phyloP scores from a whole-genome alignment of 306 rosid species.

The Sindora glabra region DNA sequence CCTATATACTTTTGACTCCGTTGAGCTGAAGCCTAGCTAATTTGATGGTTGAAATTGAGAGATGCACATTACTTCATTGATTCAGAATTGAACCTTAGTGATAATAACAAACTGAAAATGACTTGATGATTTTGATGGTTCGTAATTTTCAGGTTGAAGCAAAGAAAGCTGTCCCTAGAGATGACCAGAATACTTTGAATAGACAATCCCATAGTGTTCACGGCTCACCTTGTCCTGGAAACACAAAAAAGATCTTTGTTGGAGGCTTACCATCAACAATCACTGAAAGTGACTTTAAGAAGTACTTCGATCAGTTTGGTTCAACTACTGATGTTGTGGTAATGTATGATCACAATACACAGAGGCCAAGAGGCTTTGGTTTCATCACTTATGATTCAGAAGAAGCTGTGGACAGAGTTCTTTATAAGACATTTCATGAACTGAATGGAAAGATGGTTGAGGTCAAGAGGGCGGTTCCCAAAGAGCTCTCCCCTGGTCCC shows the following conservation, averaged over 20 bases:
- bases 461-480: constrained; percentile 93
- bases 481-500: constrained; percentile 80
- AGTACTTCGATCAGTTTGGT: constrained; percentile 82
- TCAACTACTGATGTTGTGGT: constrained; percentile 81
- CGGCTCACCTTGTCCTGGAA: constrained; percentile 73
- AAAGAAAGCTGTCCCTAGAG: constrained; percentile 94
- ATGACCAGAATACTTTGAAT: constrained; percentile 58
- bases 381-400: constrained; percentile 91
- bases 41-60: constrained; percentile 2
- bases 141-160: constrained; percentile 80
- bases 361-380: constrained; percentile 94
- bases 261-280: constrained; percentile 90
- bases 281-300: constrained; percentile 75
- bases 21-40: not conserved
- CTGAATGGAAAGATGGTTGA: constrained; percentile 92
- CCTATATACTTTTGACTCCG: not conserved
- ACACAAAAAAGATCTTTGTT: constrained; percentile 82
- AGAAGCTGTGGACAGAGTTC: constrained; percentile 82
- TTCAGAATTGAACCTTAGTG: constrained; percentile 2
- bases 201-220: constrained; percentile 42
- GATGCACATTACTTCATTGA: constrained; percentile 29
- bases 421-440: constrained; percentile 78
- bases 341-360: constrained; percentile 95
- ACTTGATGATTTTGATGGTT: constrained; percentile 19
- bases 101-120: constrained; percentile 6